Evolutionary conservation across 805 yeast genomes (phyloP), one percentile per base, ranked within the genome.

Genomic region (Starmerella riodocensis): DNA sequence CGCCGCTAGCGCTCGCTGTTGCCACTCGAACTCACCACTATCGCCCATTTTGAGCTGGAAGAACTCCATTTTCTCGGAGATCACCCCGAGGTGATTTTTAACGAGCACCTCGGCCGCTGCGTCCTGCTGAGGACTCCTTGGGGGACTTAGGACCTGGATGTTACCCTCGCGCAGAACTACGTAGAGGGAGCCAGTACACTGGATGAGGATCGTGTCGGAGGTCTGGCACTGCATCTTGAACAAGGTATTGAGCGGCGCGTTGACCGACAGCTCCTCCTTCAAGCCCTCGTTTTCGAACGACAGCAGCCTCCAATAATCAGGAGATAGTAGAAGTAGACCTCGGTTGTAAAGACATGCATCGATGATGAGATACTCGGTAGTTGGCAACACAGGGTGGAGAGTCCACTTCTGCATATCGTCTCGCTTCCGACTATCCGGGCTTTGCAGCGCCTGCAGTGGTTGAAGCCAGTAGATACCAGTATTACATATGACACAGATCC

Each of bases 141-240:
- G 42, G 4, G 31, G 14, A 3, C 37, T 38, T 4, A 46, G 16
- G 9, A 45, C 31, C 29, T 46, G 50, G 14, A 46, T 38, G 17
- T 46, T 46, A 33, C 34, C 36, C n/a, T 29, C 37, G 2, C 29
- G 25, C 20, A 46, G n/a, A 6, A 38, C 16, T 3, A 46, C 37
- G 5, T 18, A 13, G 11, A 11, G 21, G 12, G 29, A 28, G 2
- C 24, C 12, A 18, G 27, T 8, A 26, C 49, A 31, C 17, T 22
- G 40, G 13, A 46, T 8, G 13, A 38, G n/a, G 4, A 28, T 26
- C 6, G 46, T 40, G 7, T 25, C 17, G 9, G 31, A n/a, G 12
- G 40, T 33, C 3, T 18, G 13, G 3, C 14, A 13, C 4, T 19
- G 33, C 11, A 13, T 9, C 4, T 9, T 23, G 9, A 39, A 18